These are phyloP conservation scores for Lactarius hengduanensis DNA, from an alignment of 768 basidiomycete species.

Conservation along the genomic window DNA sequence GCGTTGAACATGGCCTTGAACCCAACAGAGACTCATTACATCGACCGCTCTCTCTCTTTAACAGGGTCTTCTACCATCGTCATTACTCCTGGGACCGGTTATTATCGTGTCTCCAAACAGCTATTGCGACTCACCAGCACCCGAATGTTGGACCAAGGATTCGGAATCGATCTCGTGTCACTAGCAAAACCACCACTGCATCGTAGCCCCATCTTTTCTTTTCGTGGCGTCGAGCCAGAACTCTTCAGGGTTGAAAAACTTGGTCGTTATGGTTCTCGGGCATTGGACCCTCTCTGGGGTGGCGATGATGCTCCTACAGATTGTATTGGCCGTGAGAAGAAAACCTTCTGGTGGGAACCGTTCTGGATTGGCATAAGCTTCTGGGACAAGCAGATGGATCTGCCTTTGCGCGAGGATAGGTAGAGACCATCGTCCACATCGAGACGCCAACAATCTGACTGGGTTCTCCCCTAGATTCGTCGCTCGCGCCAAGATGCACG, in stretches of 20 bases:
- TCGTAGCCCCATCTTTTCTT: conserved; percentile 91
- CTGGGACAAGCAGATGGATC: conserved; percentile 86
- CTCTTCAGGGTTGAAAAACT: conserved; percentile 44
- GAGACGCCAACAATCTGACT: background rate
- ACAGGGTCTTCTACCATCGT: conserved; percentile 83
- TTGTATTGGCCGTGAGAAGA: conserved; percentile 41
- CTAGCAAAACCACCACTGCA: conserved; percentile 91
- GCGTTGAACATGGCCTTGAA: conserved; percentile 91
- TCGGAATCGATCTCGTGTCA: conserved; percentile 83
- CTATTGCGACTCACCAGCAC: conserved; percentile 90
- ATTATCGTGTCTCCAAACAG: conserved; percentile 88
- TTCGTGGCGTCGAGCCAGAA: conserved; percentile 64
- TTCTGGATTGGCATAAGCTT: conserved; percentile 82
- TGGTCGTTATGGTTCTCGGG: conserved; percentile 45
- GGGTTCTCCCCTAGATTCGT: conserved; percentile 60
- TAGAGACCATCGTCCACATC: conserved; percentile 33
- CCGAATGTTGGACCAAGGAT: conserved; percentile 91
- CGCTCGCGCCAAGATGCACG: conserved; percentile 94
- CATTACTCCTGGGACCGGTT: conserved; percentile 91
- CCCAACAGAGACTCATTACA: conserved; percentile 90
- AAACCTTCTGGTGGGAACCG: conserved; percentile 86
- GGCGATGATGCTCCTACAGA: conserved; percentile 51
- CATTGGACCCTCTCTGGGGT: conserved; percentile 74
- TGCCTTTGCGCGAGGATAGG: conserved; percentile 80
- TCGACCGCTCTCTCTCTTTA: conserved; percentile 89